Evolutionary conservation across 352 stramenopile species (phyloP).

Genomic region (Globisporangium parvum): DNA sequence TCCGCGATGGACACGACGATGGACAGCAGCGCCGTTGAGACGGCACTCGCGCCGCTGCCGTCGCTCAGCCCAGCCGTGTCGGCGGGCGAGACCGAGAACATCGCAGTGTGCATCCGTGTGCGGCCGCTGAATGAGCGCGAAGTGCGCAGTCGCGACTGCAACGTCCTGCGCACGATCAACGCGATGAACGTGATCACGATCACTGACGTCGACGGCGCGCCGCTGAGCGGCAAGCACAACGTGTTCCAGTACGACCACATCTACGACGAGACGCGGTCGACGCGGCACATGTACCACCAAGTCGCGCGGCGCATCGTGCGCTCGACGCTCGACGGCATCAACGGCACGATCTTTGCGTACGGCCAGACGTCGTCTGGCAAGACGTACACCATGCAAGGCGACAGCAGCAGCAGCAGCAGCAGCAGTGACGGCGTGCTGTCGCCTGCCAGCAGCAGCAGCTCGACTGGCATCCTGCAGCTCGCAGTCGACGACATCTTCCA

Average conservation of each 20-base stretch:
- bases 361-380: slow-evolving; percentile 95
- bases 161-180: slow-evolving; percentile 36
- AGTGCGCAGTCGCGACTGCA: slow-evolving; percentile 28
- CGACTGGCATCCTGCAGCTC: slow-evolving; percentile 83
- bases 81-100: slow-evolving; percentile 47
- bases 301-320: slow-evolving; percentile 66
- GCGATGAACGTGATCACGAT: slow-evolving; percentile 49
- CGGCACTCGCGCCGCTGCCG: not conserved
- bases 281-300: slow-evolving; percentile 49
- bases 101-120: slow-evolving; percentile 80
- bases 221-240: slow-evolving; percentile 57
- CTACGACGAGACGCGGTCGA: slow-evolving; percentile 47
- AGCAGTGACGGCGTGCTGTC: slow-evolving; percentile 15
- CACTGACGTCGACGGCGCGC: slow-evolving; percentile 40
- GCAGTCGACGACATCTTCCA: slow-evolving; percentile 93
- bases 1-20: not conserved
- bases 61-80: slow-evolving; percentile 1
- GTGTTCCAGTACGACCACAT: slow-evolving; percentile 82
- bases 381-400: slow-evolving; percentile 96
- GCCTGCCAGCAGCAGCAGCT: slow-evolving; percentile 6
- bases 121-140: slow-evolving; percentile 75
- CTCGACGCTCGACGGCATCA: slow-evolving; percentile 71
- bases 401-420: slow-evolving; percentile 5
- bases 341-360: slow-evolving; percentile 94
- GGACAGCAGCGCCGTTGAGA: not conserved